Conservation (phyloP, 768 basidiomycete genomes). For the Rhodotorula kratochvilovae region DNA sequence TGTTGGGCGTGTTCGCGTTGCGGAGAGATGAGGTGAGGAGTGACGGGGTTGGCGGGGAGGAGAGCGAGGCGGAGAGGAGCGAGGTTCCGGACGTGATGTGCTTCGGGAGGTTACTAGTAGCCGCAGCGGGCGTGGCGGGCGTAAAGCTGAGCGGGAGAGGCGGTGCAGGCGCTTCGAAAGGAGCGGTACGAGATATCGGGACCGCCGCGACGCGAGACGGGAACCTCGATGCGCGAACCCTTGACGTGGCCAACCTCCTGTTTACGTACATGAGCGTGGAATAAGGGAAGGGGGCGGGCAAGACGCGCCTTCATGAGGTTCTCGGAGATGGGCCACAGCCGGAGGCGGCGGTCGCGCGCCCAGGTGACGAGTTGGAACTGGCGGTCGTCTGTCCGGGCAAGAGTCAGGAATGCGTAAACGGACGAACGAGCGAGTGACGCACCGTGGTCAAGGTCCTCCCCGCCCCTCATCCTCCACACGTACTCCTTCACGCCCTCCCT, state of each 20-base stretch:
- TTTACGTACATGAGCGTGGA: too few species aligned
- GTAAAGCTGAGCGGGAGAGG: slow-evolving; percentile 16
- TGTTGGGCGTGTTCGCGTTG: slow-evolving; percentile 7
- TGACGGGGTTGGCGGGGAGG: slow-evolving; percentile 5
- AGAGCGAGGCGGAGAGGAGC: slow-evolving; percentile 26
- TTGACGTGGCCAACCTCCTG: slow-evolving; percentile 47
- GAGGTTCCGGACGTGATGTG: slow-evolving; percentile 12
- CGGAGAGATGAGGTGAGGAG: slow-evolving; percentile 33
- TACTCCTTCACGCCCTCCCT: slow-evolving; percentile 95
- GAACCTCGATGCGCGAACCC: slow-evolving; percentile 47
- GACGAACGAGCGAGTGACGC: slow-evolving; percentile 1
- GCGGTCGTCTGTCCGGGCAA: slow-evolving; percentile 53
- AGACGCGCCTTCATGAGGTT: slow-evolving; percentile 62
- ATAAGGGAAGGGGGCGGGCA: slow-evolving; percentile 7
- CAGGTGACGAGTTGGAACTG: slow-evolving; percentile 66
- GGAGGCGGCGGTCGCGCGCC: slow-evolving; percentile 84
- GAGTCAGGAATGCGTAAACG: too few species aligned
- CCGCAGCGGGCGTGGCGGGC: not conserved
- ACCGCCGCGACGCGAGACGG: slow-evolving; percentile 47
- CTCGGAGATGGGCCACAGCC: slow-evolving; percentile 80
- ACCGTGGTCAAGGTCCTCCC: slow-evolving; percentile 56
- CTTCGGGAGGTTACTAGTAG: not conserved
- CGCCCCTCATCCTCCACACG: slow-evolving; percentile 73
- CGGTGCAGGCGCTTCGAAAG: slow-evolving; percentile 28
- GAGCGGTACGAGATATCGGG: slow-evolving; percentile 46